Evolutionary conservation across 2,329 filamentous ascomycete genomes (phyloP).

Genomic region (Colletotrichum euphorbiae): DNA sequence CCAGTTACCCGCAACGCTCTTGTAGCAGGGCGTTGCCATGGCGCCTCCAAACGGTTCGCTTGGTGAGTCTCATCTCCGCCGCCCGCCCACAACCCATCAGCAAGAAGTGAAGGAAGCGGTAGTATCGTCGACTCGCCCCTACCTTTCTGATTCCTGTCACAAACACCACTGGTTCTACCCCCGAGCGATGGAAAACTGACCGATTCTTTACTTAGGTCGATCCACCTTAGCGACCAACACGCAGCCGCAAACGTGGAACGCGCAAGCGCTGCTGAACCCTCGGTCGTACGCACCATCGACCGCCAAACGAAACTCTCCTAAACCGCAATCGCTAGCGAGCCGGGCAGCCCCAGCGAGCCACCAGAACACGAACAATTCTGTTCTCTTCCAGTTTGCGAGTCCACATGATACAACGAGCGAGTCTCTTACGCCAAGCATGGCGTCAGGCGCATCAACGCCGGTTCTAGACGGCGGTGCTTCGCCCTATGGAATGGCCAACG

Average conservation of each 20-base stretch:
- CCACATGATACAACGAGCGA: constrained; percentile 47
- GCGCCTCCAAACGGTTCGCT: constrained; percentile 39
- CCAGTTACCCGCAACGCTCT: neutral
- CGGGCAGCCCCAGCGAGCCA: constrained; percentile 25
- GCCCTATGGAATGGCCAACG: constrained; percentile 61
- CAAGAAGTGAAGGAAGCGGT: too few species aligned
- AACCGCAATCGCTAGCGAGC: constrained; percentile 30
- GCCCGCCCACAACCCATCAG: neutral
- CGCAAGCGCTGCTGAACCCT: constrained; percentile 38
- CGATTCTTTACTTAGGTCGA: constrained; percentile 26
- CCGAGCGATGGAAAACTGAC: constrained; percentile 26
- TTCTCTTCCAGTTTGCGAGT: constrained; percentile 58
- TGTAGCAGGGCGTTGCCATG: constrained; percentile 30
- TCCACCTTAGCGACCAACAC: constrained; percentile 28
- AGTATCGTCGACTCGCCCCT: neutral
- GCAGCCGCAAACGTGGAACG: constrained; percentile 38
- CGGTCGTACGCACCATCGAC: constrained; percentile 27
- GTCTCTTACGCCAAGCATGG: constrained; percentile 47
- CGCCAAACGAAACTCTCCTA: constrained; percentile 32
- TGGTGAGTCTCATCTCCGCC: constrained; percentile 19
- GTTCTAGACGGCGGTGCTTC: constrained; percentile 38
- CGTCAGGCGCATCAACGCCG: constrained; percentile 50
- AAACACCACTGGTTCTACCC: neutral
- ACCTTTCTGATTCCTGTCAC: neutral
- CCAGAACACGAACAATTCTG: constrained; percentile 45